A percentile compares a stretch with the other conserved stretches of the same genome.
These are phyloP conservation scores for Sporopachydermia quercuum DNA, from an alignment of 805 yeast genomes.

Conservation along the genomic window DNA sequence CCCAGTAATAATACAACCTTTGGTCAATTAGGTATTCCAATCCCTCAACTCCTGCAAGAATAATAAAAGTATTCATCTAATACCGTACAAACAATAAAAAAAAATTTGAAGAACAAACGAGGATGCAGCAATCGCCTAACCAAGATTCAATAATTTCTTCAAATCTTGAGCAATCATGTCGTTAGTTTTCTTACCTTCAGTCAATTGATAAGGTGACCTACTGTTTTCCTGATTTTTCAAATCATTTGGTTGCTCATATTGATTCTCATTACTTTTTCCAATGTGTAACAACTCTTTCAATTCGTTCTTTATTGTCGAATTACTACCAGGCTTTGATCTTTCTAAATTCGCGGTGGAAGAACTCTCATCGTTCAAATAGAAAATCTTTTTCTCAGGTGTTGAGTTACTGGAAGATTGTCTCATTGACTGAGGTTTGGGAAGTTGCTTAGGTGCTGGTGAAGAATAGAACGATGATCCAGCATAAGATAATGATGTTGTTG, in stretches of 20 bases:
- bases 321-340: neutral
- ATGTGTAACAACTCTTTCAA: slow-evolving; percentile 14
- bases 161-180: slow-evolving; percentile 11
- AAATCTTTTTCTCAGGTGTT: slow-evolving; percentile 15
- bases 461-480: slow-evolving; percentile 16
- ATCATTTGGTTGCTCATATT: slow-evolving; percentile 12
- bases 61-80: too few relatives aligned
- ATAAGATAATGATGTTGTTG: slow-evolving; percentile 11
- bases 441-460: slow-evolving; percentile 7
- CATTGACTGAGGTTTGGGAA: slow-evolving; percentile 14
- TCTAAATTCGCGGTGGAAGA: slow-evolving; percentile 15
- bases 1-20: too few relatives aligned
- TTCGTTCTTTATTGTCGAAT: slow-evolving; percentile 1
- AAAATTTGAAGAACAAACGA: too few relatives aligned
- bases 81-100: too few relatives aligned
- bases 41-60: too few relatives aligned
- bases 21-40: too few relatives aligned
- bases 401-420: slow-evolving; percentile 11
- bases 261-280: slow-evolving; percentile 17
- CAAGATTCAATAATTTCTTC: neutral
- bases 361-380: slow-evolving; percentile 15
- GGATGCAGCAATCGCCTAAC: too few relatives aligned
- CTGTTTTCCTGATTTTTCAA: slow-evolving; percentile 17
- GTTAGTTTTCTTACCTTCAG: slow-evolving; percentile 14
- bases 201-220: slow-evolving; percentile 7